Conservation (phyloP, 352 stramenopile genomes). For the Phytopythium montanum region DNA sequence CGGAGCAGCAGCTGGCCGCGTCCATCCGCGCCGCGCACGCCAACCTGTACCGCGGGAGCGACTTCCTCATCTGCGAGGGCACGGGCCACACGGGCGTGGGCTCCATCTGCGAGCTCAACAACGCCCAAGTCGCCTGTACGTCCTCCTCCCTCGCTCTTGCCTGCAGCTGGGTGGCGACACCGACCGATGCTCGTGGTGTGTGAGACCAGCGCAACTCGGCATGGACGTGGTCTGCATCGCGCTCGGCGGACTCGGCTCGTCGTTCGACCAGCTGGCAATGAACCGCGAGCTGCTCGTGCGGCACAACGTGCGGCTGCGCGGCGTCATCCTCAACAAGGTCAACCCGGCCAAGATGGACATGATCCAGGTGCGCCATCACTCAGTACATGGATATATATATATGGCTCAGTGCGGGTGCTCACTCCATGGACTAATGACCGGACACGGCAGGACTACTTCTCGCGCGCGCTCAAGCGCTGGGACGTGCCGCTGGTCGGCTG, state of each 20-base stretch:
- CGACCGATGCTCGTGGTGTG: not conserved
- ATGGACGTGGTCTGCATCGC: slow-evolving; percentile 84
- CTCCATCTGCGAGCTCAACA: slow-evolving; percentile 90
- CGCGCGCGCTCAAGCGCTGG: slow-evolving; percentile 87
- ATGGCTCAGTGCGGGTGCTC: not conserved
- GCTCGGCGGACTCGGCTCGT: slow-evolving; percentile 73
- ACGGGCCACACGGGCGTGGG: slow-evolving; percentile 91
- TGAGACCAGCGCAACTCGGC: slow-evolving; percentile 62
- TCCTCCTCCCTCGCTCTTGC: not conserved
- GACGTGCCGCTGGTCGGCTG: slow-evolving; percentile 86
- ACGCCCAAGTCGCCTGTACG: slow-evolving; percentile 83
- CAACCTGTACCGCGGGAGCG: slow-evolving; percentile 77
- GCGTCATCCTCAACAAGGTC: slow-evolving; percentile 88
- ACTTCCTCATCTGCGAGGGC: slow-evolving; percentile 95
- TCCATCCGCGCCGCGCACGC: slow-evolving; percentile 81
- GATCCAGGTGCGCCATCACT: slow-evolving; percentile 54
- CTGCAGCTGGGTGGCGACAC: not conserved
- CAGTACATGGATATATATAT: not conserved
- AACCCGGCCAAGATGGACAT: slow-evolving; percentile 89
- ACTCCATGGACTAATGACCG: not conserved
- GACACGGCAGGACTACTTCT: slow-evolving; percentile 78
- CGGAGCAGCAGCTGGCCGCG: slow-evolving; percentile 68
- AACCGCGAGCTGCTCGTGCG: slow-evolving; percentile 81
- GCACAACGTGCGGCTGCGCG: slow-evolving; percentile 69
- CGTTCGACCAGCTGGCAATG: slow-evolving; percentile 84